Conservation (phyloP, 805 yeast genomes). For the Metschnikowia baotianmanensis region DNA sequence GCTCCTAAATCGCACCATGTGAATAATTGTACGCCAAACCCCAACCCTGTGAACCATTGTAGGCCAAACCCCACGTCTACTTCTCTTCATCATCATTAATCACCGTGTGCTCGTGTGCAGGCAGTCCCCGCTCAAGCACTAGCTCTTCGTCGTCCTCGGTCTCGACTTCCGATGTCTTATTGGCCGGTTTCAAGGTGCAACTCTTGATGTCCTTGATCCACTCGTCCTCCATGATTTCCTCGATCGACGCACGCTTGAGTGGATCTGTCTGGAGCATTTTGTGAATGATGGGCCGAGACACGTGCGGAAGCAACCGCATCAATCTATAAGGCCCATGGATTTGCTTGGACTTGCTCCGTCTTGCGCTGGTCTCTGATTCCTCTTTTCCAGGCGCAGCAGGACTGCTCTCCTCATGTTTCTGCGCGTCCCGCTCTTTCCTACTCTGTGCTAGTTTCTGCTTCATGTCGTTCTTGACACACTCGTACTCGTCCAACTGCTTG, state of each 20-base stretch:
- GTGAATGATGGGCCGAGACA: slow-evolving; percentile 72
- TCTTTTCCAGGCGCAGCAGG: background rate
- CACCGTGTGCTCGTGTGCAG: slow-evolving; percentile 41
- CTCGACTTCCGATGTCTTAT: slow-evolving; percentile 21
- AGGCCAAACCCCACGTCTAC: background rate
- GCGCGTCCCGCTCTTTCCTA: no score
- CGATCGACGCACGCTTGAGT: slow-evolving; percentile 58
- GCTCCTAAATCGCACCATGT: no score
- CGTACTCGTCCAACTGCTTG: slow-evolving; percentile 35
- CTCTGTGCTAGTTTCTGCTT: slow-evolving; percentile 29
- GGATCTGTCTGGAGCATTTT: slow-evolving; percentile 65
- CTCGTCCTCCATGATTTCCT: slow-evolving; percentile 63
- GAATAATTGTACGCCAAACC: no score
- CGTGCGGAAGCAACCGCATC: slow-evolving; percentile 79
- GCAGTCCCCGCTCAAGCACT: slow-evolving; percentile 33
- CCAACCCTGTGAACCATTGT: no score
- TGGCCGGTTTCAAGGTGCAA: slow-evolving; percentile 48
- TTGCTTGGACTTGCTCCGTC: slow-evolving; percentile 44
- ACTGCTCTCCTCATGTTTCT: no score
- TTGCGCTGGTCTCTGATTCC: slow-evolving; percentile 8
- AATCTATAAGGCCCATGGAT: slow-evolving; percentile 82
- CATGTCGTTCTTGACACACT: slow-evolving; percentile 33
- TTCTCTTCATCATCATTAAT: slow-evolving; percentile 22
- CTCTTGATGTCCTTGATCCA: slow-evolving; percentile 65
- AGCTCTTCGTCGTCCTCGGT: slow-evolving; percentile 40